Base-by-base conservation (phyloP, 2,329 filamentous ascomycete species). In the Xylariales sp. region DNA sequence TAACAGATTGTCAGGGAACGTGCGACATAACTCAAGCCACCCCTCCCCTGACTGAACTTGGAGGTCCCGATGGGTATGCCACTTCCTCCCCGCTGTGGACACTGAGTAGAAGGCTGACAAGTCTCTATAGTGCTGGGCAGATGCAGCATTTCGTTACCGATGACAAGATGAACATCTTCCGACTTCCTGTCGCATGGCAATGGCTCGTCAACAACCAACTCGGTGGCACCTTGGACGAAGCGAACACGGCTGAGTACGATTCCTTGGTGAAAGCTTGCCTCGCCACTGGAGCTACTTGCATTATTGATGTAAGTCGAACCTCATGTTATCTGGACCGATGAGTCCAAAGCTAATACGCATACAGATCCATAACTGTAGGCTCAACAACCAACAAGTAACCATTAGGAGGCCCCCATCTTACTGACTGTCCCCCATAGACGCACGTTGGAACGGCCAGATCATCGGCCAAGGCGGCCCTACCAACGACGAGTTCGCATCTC, bases 391-490 rank as follows among this genome's bases (percentile, higher is more conserved):
- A n/a, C 24, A 8, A 27, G n/a, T 8, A 27, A 8, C 24, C n/a
- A 27, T n/a, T 27, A 8, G 24, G 24, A 27, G 8, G 7, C 24
- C 8, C n/a, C 7, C 24, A 8, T 8, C 7, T 27, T 8, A 8
- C 8, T 27, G 24, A 27, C 24, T 8, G 7, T 27, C 24, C 42
- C 12, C 12, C 28, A 11, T 14, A 38, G 32, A 51, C 27, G 78
- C 70, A 0, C 69, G 80, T 25, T 82, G 74, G 67, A 73, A 84
- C 49, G 73, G 73, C n/a, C 57, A 59, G 4, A 78, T 84, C 48
- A 71, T 85, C 38, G 80, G 80, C 2, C 79, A 84, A 54, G 80
- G 78, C 21, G 80, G 78, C 0, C 78, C 78, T 0, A 69, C 69
- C 0, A 69, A 82, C 52, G 72, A 68, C 5, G 59, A 76, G 14